Base-by-base conservation (phyloP, 2,329 filamentous ascomycete species). In the Chrysoporthe puriensis region DNA sequence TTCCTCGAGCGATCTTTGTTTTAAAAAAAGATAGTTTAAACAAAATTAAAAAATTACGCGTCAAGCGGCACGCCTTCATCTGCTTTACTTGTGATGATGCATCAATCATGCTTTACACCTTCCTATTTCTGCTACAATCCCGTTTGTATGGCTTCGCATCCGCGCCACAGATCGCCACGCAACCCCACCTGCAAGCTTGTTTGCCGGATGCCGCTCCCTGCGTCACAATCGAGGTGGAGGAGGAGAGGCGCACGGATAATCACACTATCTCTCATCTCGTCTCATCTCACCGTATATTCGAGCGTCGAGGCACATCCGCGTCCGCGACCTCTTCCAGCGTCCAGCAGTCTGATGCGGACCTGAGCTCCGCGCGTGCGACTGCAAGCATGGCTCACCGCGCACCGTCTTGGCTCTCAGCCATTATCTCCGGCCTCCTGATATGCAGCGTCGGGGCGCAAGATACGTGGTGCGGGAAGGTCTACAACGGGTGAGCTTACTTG, bases 391-490 rank as follows among this genome's bases (percentile, higher is more conserved):
- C 62, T 58, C 52, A 9, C 43, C 60, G 14, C 46, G 18, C 14
- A 11, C 18, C 6, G 21, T 32, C 63, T 32, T 59, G 68, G 68
- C 50, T 69, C 58, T 40, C 61, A 14, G 62, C 66, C 62, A 52
- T 40, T 14, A 1, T 63, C 52, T 21, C 57, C 11, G 36, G 44
- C 18, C 32, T 59, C n/a, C 18, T 68, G 8, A 34, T 67, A 11
- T 18, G 42, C 13, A n/a, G 16, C 16, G 64, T 59, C 16, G 48
- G 4, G 16, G 56, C 65, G 7, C 68, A 69, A 18, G 65, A 69
- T 52, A 70, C 66, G 1, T 83, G 81, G 82, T 84, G 82, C 67
- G 82, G 82, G 21, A 84, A 83, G 64, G 81, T 79, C 4, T 83
- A 84, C 70, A 70, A 83, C 7, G 79, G 79, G 74, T 83, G 74